Evolutionary conservation across 129 eudicot genomes (phyloP).

Genomic region (Kitagawia praeruptora): DNA sequence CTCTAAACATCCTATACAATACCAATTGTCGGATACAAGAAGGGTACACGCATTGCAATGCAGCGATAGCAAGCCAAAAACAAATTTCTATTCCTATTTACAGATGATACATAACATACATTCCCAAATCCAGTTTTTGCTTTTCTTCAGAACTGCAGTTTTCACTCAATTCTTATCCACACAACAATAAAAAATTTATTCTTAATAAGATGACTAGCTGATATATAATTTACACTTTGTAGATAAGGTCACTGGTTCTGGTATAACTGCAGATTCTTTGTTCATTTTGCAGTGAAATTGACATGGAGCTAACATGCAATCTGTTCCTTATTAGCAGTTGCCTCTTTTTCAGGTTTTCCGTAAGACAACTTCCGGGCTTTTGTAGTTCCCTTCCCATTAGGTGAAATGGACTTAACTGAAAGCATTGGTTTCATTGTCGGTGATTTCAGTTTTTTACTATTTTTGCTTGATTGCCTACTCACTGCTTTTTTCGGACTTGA

Average conservation of each 20-base stretch:
- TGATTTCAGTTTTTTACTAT: conserved; percentile 25
- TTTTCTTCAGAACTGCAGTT: conserved; percentile 9
- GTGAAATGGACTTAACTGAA: conserved; percentile 37
- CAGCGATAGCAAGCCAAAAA: no score
- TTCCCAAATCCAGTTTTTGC: neutral
- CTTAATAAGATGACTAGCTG: conserved; percentile 11
- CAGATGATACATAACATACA: neutral
- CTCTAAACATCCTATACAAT: neutral
- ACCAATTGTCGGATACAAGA: no score
- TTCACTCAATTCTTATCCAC: neutral
- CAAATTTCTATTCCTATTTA: neutral
- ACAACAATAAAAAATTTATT: neutral
- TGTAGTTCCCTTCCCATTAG: conserved; percentile 40
- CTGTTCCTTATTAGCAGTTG: conserved; percentile 20
- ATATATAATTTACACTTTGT: neutral
- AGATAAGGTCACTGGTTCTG: neutral
- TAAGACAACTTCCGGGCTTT: conserved; percentile 56
- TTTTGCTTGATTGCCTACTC: conserved; percentile 28
- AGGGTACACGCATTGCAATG: no score
- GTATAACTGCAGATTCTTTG: neutral
- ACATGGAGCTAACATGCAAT: conserved; percentile 17
- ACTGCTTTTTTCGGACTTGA: conserved; percentile 56
- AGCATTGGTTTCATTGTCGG: conserved; percentile 35
- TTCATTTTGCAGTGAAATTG: neutral
- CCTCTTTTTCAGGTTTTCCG: conserved; percentile 39